Base-by-base conservation (phyloP, 441 rosid genomes). In the Syzygium malaccense region DNA sequence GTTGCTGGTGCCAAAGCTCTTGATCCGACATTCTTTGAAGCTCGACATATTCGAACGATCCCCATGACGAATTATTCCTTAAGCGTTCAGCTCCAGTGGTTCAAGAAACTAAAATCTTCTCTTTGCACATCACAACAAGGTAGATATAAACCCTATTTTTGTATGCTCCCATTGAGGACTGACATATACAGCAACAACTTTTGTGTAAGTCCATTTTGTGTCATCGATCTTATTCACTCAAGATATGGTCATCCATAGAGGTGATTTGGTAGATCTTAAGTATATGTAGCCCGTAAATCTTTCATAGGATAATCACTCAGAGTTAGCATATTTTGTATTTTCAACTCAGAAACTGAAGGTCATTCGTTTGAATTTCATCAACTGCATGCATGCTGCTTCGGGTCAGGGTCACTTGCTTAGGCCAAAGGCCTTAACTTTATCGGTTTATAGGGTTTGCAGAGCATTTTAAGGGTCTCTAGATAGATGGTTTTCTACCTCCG, bases 41-140 rank as follows among this genome's bases (percentile, higher is more conserved):
- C 49, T 68, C 80, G 14, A 37, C 11, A 41, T 8, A 68, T 68
- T 32, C 48, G 4, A 1, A 13, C 48, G 2, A 19, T 68, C 4
- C 37, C 48, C 20, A 33, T 68, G 28, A 68, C 80, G 1, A 33
- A 33, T 68, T 7, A 68, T 68, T 68, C 80, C 80, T 68, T 68
- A 20, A 33, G 13, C 85, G 88, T 91, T 86, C 99, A 95, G 91
- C 91, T 96, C 75, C 92, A 88, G 54, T 95, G 96, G 96, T 96
- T 96, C 94, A 95, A 90, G 91, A 93, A 94, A 80, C 75, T 94
- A 33, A 95, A 94, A 90, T 89, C 95, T 79, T 92, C 95, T 66
- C 91, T 95, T 87, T 94, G 97, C 87, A 33, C 8, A 19, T 1
- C 48, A 23, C 80, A 20, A 6, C 26, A 68, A 68, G 80, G 80